Conservation (phyloP, 1,139 yeast species). For the Debaryomyces udenii region DNA sequence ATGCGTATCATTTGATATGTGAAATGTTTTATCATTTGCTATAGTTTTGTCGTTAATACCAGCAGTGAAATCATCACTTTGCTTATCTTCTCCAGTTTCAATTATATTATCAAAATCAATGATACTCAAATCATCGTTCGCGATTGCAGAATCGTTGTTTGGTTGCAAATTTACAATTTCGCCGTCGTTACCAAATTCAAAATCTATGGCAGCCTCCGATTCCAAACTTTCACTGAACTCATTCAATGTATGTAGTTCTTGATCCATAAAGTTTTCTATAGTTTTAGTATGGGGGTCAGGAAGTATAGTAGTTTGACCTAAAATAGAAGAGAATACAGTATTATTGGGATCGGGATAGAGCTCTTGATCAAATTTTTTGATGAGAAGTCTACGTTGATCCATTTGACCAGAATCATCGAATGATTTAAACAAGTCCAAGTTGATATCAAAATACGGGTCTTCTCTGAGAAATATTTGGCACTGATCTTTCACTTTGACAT, state of each 20-base stretch:
- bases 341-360: constrained; percentile 12
- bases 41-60: constrained; percentile 11
- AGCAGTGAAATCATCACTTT: constrained; percentile 4
- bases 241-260: constrained; percentile 15
- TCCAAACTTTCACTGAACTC: constrained; percentile 8
- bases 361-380: constrained; percentile 16
- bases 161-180: constrained; percentile 15
- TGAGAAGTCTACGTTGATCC: constrained; percentile 21
- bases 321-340: constrained; percentile 3
- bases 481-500: constrained; percentile 7
- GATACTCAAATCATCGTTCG: constrained; percentile 4
- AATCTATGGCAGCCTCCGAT: constrained; percentile 12
- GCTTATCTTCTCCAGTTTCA: constrained; percentile 1
- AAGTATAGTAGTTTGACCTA: neutral
- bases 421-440: constrained; percentile 29
- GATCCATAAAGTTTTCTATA: constrained; percentile 17
- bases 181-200: constrained; percentile 22
- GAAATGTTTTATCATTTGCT: constrained; percentile 14
- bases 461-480: constrained; percentile 29
- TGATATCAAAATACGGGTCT: constrained; percentile 46
- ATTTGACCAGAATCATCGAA: constrained; percentile 11
- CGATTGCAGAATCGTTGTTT: neutral
- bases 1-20: constrained; percentile 12
- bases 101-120: constrained; percentile 10
- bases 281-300: constrained; percentile 12